These are phyloP conservation scores for Ceratobasidium sp. DNA, from an alignment of 1,284 basidiomycete genomes.

Conservation along the genomic window DNA sequence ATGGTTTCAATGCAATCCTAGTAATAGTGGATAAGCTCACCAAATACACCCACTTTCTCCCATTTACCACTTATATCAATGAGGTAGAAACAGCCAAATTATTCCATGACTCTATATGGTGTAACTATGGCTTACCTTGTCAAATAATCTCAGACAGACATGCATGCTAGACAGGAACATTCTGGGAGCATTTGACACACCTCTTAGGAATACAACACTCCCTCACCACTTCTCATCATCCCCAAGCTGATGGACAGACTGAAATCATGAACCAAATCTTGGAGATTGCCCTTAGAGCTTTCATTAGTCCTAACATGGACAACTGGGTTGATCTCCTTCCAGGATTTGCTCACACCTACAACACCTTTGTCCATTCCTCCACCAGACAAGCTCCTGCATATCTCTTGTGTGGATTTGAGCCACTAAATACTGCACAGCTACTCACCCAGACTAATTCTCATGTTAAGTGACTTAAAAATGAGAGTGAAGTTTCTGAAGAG, in stretches of 20 bases:
- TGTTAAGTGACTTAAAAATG: slow-evolving; percentile 9
- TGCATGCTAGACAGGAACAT: slow-evolving; percentile 43
- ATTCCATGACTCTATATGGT: slow-evolving; percentile 40
- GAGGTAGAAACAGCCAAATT: slow-evolving; percentile 41
- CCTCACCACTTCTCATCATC: slow-evolving; percentile 47
- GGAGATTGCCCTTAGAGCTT: slow-evolving; percentile 40
- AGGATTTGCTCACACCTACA: slow-evolving; percentile 45
- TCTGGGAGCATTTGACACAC: slow-evolving; percentile 44
- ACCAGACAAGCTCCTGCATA: slow-evolving; percentile 42
- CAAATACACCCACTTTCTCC: slow-evolving; percentile 45
- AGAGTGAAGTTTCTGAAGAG: slow-evolving; percentile 30
- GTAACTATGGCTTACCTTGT: slow-evolving; percentile 43
- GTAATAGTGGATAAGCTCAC: slow-evolving; percentile 52
- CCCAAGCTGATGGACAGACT: slow-evolving; percentile 50
- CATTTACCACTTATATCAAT: slow-evolving; percentile 29
- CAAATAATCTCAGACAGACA: slow-evolving; percentile 47
- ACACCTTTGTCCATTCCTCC: slow-evolving; percentile 40
- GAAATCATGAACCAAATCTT: slow-evolving; percentile 45
- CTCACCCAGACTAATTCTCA: background rate
- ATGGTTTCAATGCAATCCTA: slow-evolving; percentile 50
- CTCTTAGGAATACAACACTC: slow-evolving; percentile 40
- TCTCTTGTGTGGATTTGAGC: slow-evolving; percentile 43
- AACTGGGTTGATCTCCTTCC: slow-evolving; percentile 42
- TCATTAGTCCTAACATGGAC: too few relatives aligned
- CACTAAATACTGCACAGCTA: slow-evolving; percentile 1